Conservation (phyloP, 805 yeast genomes). For the Pichia ethanolica region DNA sequence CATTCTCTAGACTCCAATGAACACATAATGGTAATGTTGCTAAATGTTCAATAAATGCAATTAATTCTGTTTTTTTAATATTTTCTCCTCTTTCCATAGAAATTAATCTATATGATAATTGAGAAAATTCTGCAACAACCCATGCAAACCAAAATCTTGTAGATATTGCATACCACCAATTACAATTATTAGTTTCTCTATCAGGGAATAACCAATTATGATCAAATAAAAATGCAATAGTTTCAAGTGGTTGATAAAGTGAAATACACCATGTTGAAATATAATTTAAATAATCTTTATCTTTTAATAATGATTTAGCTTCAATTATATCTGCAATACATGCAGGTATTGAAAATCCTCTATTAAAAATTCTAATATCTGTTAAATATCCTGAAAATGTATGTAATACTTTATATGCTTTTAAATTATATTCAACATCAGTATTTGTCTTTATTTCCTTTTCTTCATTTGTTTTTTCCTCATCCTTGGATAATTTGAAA, state of each 20-base stretch:
- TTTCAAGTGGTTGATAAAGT: constrained; percentile 29
- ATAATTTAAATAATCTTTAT: constrained; percentile 9
- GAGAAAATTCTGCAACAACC: constrained; percentile 26
- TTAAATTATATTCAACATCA: neutral
- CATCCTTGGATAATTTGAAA: too few species aligned
- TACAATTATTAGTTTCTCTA: constrained; percentile 9
- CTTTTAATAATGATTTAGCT: constrained; percentile 1
- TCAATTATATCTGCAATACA: constrained; percentile 9
- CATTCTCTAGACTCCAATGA: constrained; percentile 31
- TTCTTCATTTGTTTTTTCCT: neutral
- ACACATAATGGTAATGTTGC: constrained; percentile 31
- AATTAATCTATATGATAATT: neutral
- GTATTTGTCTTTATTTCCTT: neutral
- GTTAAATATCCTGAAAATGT: constrained; percentile 26
- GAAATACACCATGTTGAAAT: constrained; percentile 12
- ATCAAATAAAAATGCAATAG: constrained; percentile 27
- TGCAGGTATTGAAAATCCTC: constrained; percentile 30
- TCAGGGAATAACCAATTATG: constrained; percentile 25
- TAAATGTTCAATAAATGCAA: constrained; percentile 22
- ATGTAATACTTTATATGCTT: constrained; percentile 11
- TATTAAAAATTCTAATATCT: constrained; percentile 30
- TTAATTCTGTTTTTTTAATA: constrained; percentile 8
- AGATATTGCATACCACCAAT: constrained; percentile 27
- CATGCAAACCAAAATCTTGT: constrained; percentile 30
- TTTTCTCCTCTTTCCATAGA: constrained; percentile 9